Conservation (phyloP, 2,329 filamentous ascomycete genomes). For the Epicoccum sorghinum region DNA sequence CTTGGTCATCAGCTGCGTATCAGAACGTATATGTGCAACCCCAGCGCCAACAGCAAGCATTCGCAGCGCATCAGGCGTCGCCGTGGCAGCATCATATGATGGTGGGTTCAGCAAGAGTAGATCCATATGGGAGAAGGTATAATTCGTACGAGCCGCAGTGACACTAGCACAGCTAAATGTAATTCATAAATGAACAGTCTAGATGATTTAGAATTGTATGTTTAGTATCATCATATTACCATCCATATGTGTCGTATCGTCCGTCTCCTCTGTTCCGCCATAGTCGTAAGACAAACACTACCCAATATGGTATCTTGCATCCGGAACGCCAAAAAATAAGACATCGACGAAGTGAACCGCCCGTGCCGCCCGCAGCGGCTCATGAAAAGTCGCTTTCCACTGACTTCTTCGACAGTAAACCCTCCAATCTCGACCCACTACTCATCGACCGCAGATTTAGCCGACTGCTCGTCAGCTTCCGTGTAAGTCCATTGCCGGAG, state of each 20-base stretch:
- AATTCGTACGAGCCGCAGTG: conserved; percentile 1
- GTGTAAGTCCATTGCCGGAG: conserved; percentile 4
- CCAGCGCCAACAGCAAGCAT: background rate
- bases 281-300: background rate
- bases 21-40: background rate
- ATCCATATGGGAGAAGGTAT: background rate
- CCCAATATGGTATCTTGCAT: conserved; percentile 11
- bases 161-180: background rate
- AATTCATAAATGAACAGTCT: background rate
- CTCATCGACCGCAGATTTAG: conserved; percentile 5
- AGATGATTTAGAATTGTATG: background rate
- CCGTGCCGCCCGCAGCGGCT: background rate
- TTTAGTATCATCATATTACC: background rate
- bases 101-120: background rate
- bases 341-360: background rate
- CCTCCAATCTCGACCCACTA: conserved; percentile 7
- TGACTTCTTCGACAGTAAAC: conserved; percentile 6
- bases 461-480: conserved; percentile 13
- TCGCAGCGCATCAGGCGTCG: background rate
- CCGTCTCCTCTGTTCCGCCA: background rate
- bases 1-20: background rate
- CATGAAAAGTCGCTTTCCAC: conserved; percentile 6
- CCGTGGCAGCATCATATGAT: background rate
- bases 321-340: conserved; percentile 4
- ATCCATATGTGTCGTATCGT: background rate